A percentile compares a stretch with the other conserved stretches of the same genome.
Evolutionary conservation across 306 rosid genomes (phyloP).

Genomic region (Prunus armeniaca): DNA sequence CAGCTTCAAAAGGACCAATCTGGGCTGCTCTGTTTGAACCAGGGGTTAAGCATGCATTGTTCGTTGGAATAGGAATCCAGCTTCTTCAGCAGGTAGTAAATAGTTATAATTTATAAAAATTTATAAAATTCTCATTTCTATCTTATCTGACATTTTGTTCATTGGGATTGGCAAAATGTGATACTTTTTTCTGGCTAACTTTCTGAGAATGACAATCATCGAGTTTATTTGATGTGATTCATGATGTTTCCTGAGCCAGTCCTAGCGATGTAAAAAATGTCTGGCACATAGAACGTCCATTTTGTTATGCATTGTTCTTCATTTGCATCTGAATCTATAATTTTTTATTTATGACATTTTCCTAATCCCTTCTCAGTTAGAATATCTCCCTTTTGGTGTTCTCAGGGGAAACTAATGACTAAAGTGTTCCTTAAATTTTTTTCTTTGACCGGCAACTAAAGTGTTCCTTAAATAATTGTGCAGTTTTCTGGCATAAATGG

Average conservation of each 20-base stretch:
- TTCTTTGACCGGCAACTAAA: not conserved
- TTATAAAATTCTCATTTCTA: not conserved
- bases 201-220: not conserved
- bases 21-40: constrained; percentile 81
- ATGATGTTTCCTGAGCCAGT: not conserved
- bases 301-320: not conserved
- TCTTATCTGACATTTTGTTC: not conserved
- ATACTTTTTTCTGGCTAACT: not conserved
- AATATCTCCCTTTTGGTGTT: not conserved
- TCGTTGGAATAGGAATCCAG: constrained; percentile 81
- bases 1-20: constrained; percentile 53
- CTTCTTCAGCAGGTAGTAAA: constrained; percentile 73
- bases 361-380: not conserved
- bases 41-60: constrained; percentile 70
- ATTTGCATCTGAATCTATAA: not conserved
- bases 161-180: not conserved
- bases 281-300: not conserved
- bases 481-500: constrained; percentile 89
- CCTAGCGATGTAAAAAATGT: not conserved
- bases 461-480: not conserved
- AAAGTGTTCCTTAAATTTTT: not conserved
- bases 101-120: not conserved
- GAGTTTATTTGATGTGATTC: not conserved
- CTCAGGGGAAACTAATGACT: not conserved
- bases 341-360: too few species aligned